These are phyloP conservation scores for Penicillium brasilianum DNA, from an alignment of 2,329 filamentous ascomycete genomes.

Conservation along the genomic window DNA sequence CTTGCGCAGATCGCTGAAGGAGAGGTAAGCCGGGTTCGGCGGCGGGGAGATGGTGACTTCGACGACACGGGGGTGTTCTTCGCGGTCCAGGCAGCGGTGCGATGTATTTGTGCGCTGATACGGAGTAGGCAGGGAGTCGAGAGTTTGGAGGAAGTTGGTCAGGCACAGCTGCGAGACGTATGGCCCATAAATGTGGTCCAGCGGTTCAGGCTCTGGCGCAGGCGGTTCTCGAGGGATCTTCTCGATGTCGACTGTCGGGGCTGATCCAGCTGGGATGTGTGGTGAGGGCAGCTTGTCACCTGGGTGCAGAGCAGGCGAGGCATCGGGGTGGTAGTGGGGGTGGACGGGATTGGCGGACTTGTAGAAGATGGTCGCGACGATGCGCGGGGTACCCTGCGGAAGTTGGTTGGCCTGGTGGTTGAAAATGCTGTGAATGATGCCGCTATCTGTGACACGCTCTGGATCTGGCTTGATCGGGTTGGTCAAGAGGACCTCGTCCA, in stretches of 20 bases:
- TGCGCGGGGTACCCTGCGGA: slow-evolving; percentile 46
- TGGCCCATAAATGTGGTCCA: slow-evolving; percentile 61
- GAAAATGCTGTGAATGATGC: slow-evolving; percentile 54
- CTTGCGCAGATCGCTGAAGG: slow-evolving; percentile 72
- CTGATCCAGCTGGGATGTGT: slow-evolving; percentile 51
- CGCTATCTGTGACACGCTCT: slow-evolving; percentile 51
- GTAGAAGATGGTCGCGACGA: slow-evolving; percentile 57
- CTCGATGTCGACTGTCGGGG: slow-evolving; percentile 57
- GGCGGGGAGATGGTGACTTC: slow-evolving; percentile 59
- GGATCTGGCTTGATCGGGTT: slow-evolving; percentile 48
- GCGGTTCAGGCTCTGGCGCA: slow-evolving; percentile 58
- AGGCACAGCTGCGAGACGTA: slow-evolving; percentile 61
- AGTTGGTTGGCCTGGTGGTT: slow-evolving; percentile 47
- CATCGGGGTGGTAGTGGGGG: slow-evolving; percentile 55
- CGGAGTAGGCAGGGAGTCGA: slow-evolving; percentile 55
- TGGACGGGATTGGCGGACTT: slow-evolving; percentile 50
- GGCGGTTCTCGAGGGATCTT: slow-evolving; percentile 61
- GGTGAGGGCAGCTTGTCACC: slow-evolving; percentile 49
- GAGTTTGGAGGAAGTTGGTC: slow-evolving; percentile 60
- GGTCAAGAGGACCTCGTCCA: slow-evolving; percentile 38
- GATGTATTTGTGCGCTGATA: slow-evolving; percentile 55
- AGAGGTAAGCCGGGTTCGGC: slow-evolving; percentile 54
- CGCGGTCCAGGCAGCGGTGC: slow-evolving; percentile 55
- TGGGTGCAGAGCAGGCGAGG: slow-evolving; percentile 42
- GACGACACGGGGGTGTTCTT: slow-evolving; percentile 56